These are phyloP conservation scores for Pythium apleroticum DNA, from an alignment of 352 stramenopile species.

Conservation along the genomic window DNA sequence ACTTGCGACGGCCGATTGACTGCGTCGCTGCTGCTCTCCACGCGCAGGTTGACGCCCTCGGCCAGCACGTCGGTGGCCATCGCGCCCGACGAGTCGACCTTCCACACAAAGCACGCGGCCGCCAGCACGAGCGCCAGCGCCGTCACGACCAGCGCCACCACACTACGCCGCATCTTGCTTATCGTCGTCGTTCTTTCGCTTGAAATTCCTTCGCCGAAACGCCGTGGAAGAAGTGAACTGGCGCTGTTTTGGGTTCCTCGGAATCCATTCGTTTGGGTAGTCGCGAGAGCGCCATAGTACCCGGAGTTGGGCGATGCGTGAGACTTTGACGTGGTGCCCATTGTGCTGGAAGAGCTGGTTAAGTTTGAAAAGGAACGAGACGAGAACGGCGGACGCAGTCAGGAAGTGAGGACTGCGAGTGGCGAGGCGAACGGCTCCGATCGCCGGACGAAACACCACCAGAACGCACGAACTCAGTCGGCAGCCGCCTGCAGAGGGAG, in stretches of 20 bases:
- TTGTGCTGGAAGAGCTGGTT: neutral
- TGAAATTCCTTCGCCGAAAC: slow-evolving; percentile 10
- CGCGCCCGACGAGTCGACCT: neutral
- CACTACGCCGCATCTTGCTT: slow-evolving; percentile 8
- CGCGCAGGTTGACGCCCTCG: slow-evolving; percentile 12
- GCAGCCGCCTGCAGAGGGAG: neutral
- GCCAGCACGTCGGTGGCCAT: neutral
- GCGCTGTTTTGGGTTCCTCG: slow-evolving; percentile 21
- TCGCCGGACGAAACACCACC: neutral
- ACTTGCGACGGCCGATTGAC: slow-evolving; percentile 38
- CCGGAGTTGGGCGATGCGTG: neutral
- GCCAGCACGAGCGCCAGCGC: slow-evolving; percentile 16
- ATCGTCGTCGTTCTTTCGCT: slow-evolving; percentile 11
- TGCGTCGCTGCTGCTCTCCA: slow-evolving; percentile 13
- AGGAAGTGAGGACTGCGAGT: neutral
- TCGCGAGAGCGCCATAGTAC: slow-evolving; percentile 5
- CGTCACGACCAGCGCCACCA: slow-evolving; percentile 8
- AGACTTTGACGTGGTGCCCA: neutral
- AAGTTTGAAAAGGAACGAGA: neutral
- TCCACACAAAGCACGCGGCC: slow-evolving; percentile 17
- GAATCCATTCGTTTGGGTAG: slow-evolving; percentile 17
- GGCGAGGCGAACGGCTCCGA: neutral
- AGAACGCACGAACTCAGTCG: neutral
- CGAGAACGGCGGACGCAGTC: neutral
- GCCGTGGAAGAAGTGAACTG: slow-evolving; percentile 13